Conservation (phyloP, 1,284 basidiomycete species). For the Heliocybe sulcata region DNA sequence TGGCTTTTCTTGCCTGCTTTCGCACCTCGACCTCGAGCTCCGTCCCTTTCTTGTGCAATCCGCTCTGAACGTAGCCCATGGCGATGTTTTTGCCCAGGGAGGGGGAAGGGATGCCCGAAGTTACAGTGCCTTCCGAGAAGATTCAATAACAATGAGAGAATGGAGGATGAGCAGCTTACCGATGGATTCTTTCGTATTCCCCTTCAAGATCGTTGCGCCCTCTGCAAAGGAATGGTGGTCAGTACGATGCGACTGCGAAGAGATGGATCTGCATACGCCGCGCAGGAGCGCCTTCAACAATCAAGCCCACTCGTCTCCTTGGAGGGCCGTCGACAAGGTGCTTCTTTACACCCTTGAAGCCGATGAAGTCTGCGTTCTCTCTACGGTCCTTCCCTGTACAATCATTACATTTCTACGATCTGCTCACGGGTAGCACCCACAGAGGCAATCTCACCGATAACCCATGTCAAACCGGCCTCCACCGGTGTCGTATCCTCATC, state of each 20-base stretch:
- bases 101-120: slow-evolving; percentile 94
- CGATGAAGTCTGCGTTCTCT: slow-evolving; percentile 73
- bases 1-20: slow-evolving; percentile 62
- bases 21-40: slow-evolving; percentile 75
- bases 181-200: slow-evolving; percentile 46
- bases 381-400: slow-evolving; percentile 73
- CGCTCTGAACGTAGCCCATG: slow-evolving; percentile 85
- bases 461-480: slow-evolving; percentile 89
- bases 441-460: slow-evolving; percentile 56
- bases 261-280: slow-evolving; percentile 42
- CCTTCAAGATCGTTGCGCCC: slow-evolving; percentile 71
- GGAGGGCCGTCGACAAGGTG: slow-evolving; percentile 81
- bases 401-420: too few relatives aligned
- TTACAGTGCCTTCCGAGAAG: slow-evolving; percentile 75
- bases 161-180: too few relatives aligned
- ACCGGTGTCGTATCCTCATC: slow-evolving; percentile 84
- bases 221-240: slow-evolving; percentile 36
- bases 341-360: slow-evolving; percentile 69
- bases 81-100: slow-evolving; percentile 89
- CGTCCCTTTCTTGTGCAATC: slow-evolving; percentile 89
- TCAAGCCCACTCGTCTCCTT: slow-evolving; percentile 77
- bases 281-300: slow-evolving; percentile 83
- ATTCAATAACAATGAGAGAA: slow-evolving; percentile 6
- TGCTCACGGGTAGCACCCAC: slow-evolving; percentile 1
- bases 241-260: slow-evolving; percentile 1